A percentile compares a stretch with the other conserved stretches of the same genome.
These are phyloP conservation scores for Thielaviopsis populi DNA, from an alignment of 2,329 filamentous ascomycete species.

Conservation along the genomic window DNA sequence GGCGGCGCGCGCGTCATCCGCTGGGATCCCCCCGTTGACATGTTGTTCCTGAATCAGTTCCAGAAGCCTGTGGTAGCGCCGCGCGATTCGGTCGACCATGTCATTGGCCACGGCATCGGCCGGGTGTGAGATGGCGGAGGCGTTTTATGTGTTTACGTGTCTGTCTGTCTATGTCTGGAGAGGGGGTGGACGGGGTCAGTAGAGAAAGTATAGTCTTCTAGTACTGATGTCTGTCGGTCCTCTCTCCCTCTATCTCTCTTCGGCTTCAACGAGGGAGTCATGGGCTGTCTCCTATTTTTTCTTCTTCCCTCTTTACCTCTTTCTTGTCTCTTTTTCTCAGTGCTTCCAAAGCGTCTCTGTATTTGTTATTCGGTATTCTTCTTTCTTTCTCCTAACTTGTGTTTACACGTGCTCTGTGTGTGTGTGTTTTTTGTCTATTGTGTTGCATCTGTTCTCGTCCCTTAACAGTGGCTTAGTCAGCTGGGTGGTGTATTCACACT, in stretches of 20 bases:
- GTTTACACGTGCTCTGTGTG: neutral
- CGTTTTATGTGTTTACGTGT: neutral
- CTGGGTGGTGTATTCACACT: too few species aligned
- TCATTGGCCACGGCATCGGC: slow-evolving; percentile 5
- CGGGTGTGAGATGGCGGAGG: neutral
- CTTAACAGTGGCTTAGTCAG: too few species aligned
- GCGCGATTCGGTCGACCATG: slow-evolving; percentile 6
- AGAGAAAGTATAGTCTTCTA: too few species aligned
- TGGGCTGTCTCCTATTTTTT: neutral
- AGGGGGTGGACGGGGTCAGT: too few species aligned
- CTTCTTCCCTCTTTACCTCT: neutral
- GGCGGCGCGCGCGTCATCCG: slow-evolving; percentile 30
- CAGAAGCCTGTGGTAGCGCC: neutral
- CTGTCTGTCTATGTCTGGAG: neutral
- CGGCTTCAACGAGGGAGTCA: neutral
- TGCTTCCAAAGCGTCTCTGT: neutral
- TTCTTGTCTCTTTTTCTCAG: neutral
- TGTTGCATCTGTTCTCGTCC: too few species aligned
- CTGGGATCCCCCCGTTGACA: slow-evolving; percentile 25
- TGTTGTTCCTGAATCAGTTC: neutral
- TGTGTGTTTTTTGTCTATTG: neutral
- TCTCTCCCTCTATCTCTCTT: too few species aligned
- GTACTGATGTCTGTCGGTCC: too few species aligned
- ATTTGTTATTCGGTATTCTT: slow-evolving; percentile 4
- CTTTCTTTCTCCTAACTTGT: slow-evolving; percentile 4